A percentile compares a stretch with the other conserved stretches of the same genome.
phyloP scores from a whole-genome alignment of 306 rosid genomes.

The Gynostemma pentaphyllum region DNA sequence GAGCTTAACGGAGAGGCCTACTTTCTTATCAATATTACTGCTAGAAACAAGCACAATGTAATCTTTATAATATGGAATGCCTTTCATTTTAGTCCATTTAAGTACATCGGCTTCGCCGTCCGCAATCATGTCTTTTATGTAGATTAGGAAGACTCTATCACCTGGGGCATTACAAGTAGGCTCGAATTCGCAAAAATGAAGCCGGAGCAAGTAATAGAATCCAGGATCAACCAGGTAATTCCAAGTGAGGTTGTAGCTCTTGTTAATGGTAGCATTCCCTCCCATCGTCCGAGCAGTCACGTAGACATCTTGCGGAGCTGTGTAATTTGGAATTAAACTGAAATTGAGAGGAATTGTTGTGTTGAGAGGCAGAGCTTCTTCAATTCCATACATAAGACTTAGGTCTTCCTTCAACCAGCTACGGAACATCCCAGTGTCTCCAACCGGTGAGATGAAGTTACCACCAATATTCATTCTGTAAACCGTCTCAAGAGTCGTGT shows the following conservation, averaged over 20 bases:
- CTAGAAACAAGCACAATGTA: not conserved
- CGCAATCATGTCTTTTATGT: not conserved
- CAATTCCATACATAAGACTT: not conserved
- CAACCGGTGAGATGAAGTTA: not conserved
- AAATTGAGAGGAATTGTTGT: not conserved
- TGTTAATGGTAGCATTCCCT: fast-evolving
- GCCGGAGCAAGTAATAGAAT: conserved; percentile 9
- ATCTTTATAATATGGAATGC: not conserved
- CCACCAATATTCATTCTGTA: conserved; percentile 21
- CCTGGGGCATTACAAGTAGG: fast-evolving
- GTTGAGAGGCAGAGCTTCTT: not conserved
- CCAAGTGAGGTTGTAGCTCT: conserved; percentile 14
- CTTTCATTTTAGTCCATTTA: not conserved
- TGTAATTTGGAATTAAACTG: not conserved
- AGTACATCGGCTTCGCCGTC: not conserved
- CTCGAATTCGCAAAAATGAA: conserved; percentile 11
- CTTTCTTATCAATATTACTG: not conserved
- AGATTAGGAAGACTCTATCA: not conserved
- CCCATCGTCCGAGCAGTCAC: not conserved
- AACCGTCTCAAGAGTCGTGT: conserved; percentile 14
- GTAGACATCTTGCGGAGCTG: conserved; percentile 9
- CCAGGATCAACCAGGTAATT: not conserved
- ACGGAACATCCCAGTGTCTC: conserved; percentile 20
- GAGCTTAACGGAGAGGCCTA: not conserved
- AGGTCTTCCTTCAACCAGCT: conserved; percentile 2